Evolutionary conservation across 139 green algal species (phyloP), one percentile per base, ranked within the genome.

Genomic region (Chlamydomonas urium): DNA sequence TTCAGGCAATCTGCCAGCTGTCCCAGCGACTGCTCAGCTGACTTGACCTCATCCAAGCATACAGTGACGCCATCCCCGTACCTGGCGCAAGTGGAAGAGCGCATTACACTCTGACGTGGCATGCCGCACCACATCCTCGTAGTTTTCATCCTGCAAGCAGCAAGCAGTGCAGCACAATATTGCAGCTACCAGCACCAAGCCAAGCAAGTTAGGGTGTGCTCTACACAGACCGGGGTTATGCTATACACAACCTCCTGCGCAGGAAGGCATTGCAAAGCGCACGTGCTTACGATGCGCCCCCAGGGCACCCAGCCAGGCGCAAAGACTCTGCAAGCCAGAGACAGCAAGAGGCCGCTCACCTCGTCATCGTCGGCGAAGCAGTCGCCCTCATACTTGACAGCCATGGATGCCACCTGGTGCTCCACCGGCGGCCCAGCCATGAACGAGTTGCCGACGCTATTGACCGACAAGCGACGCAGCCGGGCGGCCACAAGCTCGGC

Each of bases 41-140:
- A 10, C n/a, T 62, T 17, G 23, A 32, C 53, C 23, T 28, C 23
- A n/a, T n/a, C 21, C 17, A 62, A 5, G 5, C 23, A 32, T 62
- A 32, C 19, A 34, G 53, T 35, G 19, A 32, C 19, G 53, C 53
- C 53, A 62, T 35, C 5, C 19, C 8, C 60, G 21, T 6, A 67
- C 60, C 60, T 67, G 60, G 32, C 60, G 60, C 10, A 67, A 26
- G 60, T 67, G 60, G 4, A 67, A 26, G 19, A 67, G 33, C 32
- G 60, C 60, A 21, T 67, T 67, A 21, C 60, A 67, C 60, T 67
- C 60, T 45, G 60, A 67, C 10, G 60, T 67, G 10, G 60, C 60
- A 26, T 67, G 60, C 32, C 60, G 23, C 32, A 67, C 32, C 23
- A 67, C 60, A 67, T 67, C 60, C 32, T 67, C 17, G 33, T 67